Evolutionary conservation across 225 moss, liverwort and hornwort genomes (phyloP).

Genomic region (Takakia lepidozioides): DNA sequence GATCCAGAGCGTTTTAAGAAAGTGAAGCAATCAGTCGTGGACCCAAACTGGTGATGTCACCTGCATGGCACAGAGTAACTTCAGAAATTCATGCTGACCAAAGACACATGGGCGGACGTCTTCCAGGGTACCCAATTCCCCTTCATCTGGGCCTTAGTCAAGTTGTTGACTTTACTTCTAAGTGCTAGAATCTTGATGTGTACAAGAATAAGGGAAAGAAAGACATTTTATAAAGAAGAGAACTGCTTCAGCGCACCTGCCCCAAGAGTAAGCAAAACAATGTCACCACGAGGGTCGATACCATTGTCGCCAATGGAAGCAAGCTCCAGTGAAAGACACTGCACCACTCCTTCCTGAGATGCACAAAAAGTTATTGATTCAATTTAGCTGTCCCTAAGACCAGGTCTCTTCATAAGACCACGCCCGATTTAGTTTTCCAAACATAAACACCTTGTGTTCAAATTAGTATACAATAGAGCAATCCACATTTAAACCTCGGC

Average conservation of each 20-base stretch:
- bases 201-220: neutral
- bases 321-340: conserved; percentile 72
- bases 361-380: no score
- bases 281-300: conserved; percentile 25
- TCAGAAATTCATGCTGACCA: no score
- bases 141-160: neutral
- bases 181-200: no score
- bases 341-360: conserved; percentile 61
- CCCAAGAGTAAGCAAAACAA: conserved; percentile 80
- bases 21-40: conserved; percentile 54
- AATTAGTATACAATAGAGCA: no score
- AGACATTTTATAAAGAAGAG: neutral
- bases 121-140: neutral
- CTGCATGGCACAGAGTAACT: conserved; percentile 24
- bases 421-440: no score
- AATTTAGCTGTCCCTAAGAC: no score
- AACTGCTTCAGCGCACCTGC: conserved; percentile 42
- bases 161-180: no score
- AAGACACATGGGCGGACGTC: neutral
- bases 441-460: no score
- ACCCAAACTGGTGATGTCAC: conserved; percentile 74
- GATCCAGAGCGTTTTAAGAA: no score
- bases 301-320: conserved; percentile 37
- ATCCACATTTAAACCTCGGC: no score
- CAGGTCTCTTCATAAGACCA: no score